Base-by-base conservation (phyloP, 192 early-diverging fungal species). In the Gigaspora rosea region DNA sequence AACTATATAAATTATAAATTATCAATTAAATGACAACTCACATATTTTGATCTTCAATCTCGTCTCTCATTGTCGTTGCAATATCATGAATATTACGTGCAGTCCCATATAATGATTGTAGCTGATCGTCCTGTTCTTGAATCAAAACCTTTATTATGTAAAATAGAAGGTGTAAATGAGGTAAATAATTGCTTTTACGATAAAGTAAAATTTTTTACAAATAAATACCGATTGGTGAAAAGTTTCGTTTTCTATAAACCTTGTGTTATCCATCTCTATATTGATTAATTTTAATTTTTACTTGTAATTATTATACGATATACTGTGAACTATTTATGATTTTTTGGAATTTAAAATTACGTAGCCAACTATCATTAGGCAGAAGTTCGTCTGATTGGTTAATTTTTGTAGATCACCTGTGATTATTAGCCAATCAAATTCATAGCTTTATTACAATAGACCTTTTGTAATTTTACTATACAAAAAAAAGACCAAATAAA, bases 21-120 rank as follows among this genome's bases (percentile, higher is more conserved):
- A 18, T 41, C 2, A 54, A 72, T 22, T 22, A 8, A 70, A 70
- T 12, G 0, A 36, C 18, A 12, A 35, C 22, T 33, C 35, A 86
- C 85, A 88, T 74, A 2, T 83, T 85, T 64, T 90, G 88, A 68
- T 90, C 86, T 18, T 87, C 82, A 10, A 90, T 79, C 72, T 90
- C 88, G 62, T 58, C 20, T 57, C 88, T 81, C 84, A 90, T 88
- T 0, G 86, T 87, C 3, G 81, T 75, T 20, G 88, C 88, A 80
- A 88, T 90, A n/a, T 86, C 88, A 46, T 86, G 82, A 69, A 90
- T 80, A 65, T 90, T 88, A 11, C 82, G 65, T 2, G 88, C 77
- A 18, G 88, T 90, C 59, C 84, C 83, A 78, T 83, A 82, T 20
- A 90, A 84, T n/a, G 78, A 73, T 48, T 90, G 87, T 72, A 90